Evolutionary conservation across 2,329 filamentous ascomycete genomes (phyloP).

Genomic region (Emergomyces orientalis): DNA sequence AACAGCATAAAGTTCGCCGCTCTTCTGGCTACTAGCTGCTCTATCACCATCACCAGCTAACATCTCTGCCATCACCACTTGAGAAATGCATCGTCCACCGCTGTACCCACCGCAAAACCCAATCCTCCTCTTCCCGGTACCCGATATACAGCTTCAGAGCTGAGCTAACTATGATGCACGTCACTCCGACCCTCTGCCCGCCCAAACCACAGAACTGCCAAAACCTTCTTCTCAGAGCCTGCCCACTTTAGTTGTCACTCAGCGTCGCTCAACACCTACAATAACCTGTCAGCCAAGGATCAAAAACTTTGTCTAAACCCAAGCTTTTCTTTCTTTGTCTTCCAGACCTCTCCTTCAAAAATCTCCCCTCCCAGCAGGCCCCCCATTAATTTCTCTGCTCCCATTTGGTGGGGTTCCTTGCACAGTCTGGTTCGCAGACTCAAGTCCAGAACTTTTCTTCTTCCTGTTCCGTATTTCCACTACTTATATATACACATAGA

Average conservation of each 20-base stretch:
- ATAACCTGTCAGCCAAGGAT: not conserved
- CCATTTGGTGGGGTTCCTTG: too few species aligned
- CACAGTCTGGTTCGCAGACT: not conserved
- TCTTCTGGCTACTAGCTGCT: not conserved
- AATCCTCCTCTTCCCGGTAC: not conserved
- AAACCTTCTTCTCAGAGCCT: not conserved
- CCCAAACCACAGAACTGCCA: not conserved
- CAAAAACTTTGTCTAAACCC: not conserved
- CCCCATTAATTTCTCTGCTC: too few species aligned
- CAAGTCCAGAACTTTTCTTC: not conserved
- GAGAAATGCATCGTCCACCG: too few species aligned
- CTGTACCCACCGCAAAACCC: too few species aligned
- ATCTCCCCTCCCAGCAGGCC: not conserved
- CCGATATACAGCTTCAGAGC: not conserved
- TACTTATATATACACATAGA: not conserved
- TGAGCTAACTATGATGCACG: constrained; percentile 4
- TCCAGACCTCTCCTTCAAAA: not conserved
- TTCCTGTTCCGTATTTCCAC: not conserved
- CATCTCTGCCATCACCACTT: not conserved
- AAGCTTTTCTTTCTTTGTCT: not conserved
- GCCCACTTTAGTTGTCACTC: not conserved
- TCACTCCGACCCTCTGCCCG: not conserved
- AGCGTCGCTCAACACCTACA: too few species aligned
- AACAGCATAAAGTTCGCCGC: not conserved
- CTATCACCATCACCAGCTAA: not conserved